Conservation (phyloP, 73 alveolate genomes). For the Uronychia binucleata region DNA sequence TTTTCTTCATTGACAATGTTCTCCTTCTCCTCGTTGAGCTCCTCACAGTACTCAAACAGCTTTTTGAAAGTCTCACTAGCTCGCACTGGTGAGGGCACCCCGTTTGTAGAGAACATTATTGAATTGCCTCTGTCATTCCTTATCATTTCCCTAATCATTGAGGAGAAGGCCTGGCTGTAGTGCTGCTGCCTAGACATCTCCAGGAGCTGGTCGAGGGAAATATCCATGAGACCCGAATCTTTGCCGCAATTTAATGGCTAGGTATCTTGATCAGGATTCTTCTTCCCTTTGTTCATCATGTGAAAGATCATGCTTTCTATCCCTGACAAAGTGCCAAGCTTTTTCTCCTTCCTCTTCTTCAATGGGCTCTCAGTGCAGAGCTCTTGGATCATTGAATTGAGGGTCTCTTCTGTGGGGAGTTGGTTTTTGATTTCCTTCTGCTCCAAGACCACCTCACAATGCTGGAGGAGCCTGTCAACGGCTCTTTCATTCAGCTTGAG, state of each 20-base stretch:
- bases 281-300: not conserved
- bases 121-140: constrained; percentile 39
- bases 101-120: constrained; percentile 9
- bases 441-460: not conserved
- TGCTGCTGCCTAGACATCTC: not conserved
- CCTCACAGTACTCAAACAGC: constrained; percentile 9
- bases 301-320: not conserved
- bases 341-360: not conserved
- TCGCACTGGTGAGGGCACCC: constrained; percentile 33
- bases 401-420: not conserved
- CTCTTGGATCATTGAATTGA: not conserved
- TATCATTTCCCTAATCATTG: constrained; percentile 15
- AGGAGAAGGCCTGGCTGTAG: constrained; percentile 7
- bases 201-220: not conserved
- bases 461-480: not conserved
- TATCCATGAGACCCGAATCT: not conserved
- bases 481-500: not conserved
- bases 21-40: not conserved
- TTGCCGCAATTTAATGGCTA: too few relatives aligned
- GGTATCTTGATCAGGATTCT: not conserved
- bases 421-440: not conserved
- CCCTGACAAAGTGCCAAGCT: not conserved
- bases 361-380: not conserved
- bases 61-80: constrained; percentile 27
- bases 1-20: not conserved